Percentiles rank a stretch among this genome's conserved stretches.
Evolutionary conservation across 805 yeast species (phyloP).

Genomic region (Metschnikowia lunata): DNA sequence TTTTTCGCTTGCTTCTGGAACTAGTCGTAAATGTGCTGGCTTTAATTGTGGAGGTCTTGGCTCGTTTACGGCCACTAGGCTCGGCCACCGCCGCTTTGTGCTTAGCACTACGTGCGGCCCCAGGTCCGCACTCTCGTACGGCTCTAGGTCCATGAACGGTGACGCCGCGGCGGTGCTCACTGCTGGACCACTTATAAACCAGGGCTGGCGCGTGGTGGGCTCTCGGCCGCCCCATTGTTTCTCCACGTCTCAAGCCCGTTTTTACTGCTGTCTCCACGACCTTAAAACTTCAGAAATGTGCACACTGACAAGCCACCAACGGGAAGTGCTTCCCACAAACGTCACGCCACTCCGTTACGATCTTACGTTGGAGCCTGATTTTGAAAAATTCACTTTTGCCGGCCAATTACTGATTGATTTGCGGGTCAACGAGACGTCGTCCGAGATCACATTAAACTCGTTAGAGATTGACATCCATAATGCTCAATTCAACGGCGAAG

Average conservation of each 20-base stretch:
- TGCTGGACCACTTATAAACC: too few species aligned
- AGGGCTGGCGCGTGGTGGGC: too few species aligned
- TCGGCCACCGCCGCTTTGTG: too few species aligned
- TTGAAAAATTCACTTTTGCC: conserved; percentile 53
- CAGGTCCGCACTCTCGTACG: too few species aligned
- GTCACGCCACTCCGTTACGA: conserved; percentile 41
- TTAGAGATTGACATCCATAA: conserved; percentile 59
- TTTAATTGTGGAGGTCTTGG: too few species aligned
- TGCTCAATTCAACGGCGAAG: conserved; percentile 36
- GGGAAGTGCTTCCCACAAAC: conserved; percentile 42
- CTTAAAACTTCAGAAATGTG: conserved; percentile 4
- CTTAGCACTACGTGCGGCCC: too few species aligned
- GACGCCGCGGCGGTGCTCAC: too few species aligned
- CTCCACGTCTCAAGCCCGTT: not conserved
- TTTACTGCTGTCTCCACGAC: conserved; percentile 8
- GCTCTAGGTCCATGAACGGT: too few species aligned
- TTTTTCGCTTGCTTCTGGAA: too few species aligned
- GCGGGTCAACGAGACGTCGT: conserved; percentile 45
- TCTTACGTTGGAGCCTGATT: conserved; percentile 39
- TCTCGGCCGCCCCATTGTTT: too few species aligned
- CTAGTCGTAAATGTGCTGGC: too few species aligned
- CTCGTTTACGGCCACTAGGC: too few species aligned
- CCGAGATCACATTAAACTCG: conserved; percentile 52
- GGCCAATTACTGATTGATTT: conserved; percentile 55
- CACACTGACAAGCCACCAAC: conserved; percentile 12